Percentiles rank a stretch among this genome's conserved stretches.
Conservation (phyloP, 2,329 filamentous ascomycete species). For the Trematosphaeria pertusa region DNA sequence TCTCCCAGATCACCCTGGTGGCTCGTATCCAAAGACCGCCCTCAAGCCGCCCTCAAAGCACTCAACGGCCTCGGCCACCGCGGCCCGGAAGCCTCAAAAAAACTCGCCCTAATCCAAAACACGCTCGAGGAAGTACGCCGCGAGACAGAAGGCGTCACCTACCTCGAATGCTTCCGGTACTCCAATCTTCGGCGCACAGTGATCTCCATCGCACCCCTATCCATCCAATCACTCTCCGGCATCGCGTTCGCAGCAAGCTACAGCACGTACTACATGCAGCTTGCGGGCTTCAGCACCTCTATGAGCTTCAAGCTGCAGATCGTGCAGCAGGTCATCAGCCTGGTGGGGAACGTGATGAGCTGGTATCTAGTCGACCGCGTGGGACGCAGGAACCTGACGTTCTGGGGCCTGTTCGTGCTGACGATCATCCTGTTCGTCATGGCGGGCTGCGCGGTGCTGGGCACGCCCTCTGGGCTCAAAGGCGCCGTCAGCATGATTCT, state of each 20-base stretch:
- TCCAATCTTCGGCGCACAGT: slow-evolving; percentile 78
- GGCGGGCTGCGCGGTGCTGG: slow-evolving; percentile 34
- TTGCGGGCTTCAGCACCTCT: slow-evolving; percentile 47
- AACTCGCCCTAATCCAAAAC: slow-evolving; percentile 29
- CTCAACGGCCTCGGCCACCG: slow-evolving; percentile 29
- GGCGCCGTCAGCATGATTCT: slow-evolving; percentile 42
- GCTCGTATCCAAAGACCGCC: slow-evolving; percentile 68
- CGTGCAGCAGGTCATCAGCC: slow-evolving; percentile 63
- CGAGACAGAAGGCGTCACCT: slow-evolving; percentile 67
- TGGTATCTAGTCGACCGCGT: slow-evolving; percentile 80
- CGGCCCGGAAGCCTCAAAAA: slow-evolving; percentile 20
- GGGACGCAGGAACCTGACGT: slow-evolving; percentile 75
- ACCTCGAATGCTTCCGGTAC: slow-evolving; percentile 82
- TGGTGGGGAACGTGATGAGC: slow-evolving; percentile 71
- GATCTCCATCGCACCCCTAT: slow-evolving; percentile 59
- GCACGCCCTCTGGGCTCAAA: slow-evolving; percentile 62
- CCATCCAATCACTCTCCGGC: slow-evolving; percentile 49
- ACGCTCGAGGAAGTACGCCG: slow-evolving; percentile 44
- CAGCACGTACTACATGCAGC: slow-evolving; percentile 53
- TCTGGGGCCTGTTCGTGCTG: slow-evolving; percentile 65
- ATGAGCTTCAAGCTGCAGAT: slow-evolving; percentile 51
- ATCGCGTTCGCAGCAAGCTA: slow-evolving; percentile 37
- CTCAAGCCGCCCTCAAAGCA: slow-evolving; percentile 60
- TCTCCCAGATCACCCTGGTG: slow-evolving; percentile 76
- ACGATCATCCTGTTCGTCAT: slow-evolving; percentile 74